Conservation (phyloP, 306 rosid species). For the Oemleria cerasiformis region DNA sequence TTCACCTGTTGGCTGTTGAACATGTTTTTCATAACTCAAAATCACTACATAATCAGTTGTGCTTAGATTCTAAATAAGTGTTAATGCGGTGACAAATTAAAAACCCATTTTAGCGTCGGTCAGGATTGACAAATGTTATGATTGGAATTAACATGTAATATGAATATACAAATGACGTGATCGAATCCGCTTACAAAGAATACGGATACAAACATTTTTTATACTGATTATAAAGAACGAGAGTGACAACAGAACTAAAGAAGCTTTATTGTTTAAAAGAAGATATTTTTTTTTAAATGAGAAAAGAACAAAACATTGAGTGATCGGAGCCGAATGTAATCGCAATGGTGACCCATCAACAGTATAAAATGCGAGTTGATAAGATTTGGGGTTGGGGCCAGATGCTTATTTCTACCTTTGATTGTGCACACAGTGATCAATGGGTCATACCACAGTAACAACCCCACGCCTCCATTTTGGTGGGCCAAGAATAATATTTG, state of each 20-base stretch:
- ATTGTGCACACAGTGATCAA: not conserved
- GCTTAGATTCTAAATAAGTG: not conserved
- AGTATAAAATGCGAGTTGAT: constrained; percentile 3
- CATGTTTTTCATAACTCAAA: not conserved
- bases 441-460: not conserved
- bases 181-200: too few relatives aligned
- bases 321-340: constrained; percentile 10
- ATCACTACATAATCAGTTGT: not conserved
- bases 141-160: too few relatives aligned
- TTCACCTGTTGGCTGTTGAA: too few relatives aligned
- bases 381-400: constrained; percentile 12
- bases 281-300: not conserved
- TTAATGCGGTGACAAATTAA: too few relatives aligned
- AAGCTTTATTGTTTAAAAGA: not conserved
- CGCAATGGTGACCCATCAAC: constrained; percentile 21
- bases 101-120: too few relatives aligned
- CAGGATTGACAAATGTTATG: not conserved
- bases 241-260: constrained; percentile 12
- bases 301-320: constrained; percentile 23
- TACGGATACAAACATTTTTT: too few relatives aligned
- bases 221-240: not conserved
- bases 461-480: not conserved
- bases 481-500: not conserved
- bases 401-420: not conserved
- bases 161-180: too few relatives aligned